These are phyloP conservation scores for Alternaria conjuncta DNA, from an alignment of 2,329 filamentous ascomycete genomes.

Conservation along the genomic window DNA sequence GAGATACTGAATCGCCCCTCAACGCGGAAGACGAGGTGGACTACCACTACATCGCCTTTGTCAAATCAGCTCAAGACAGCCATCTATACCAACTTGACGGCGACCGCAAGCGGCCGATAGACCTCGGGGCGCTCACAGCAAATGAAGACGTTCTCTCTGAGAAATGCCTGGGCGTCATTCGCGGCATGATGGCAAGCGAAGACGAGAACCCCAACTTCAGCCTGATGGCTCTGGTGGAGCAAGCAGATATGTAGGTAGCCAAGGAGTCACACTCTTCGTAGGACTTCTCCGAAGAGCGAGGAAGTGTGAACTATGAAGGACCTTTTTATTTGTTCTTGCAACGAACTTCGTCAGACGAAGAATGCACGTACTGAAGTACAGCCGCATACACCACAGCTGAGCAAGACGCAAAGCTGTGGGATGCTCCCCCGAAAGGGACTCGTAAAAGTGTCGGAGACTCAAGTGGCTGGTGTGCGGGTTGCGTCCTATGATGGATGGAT, in stretches of 20 bases:
- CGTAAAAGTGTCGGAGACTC: slow-evolving; percentile 49
- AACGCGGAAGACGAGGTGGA: slow-evolving; percentile 43
- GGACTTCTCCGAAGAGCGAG: slow-evolving; percentile 53
- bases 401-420: slow-evolving; percentile 56
- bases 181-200: slow-evolving; percentile 24
- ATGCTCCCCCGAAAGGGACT: slow-evolving; percentile 56
- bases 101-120: slow-evolving; percentile 37
- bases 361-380: slow-evolving; percentile 47
- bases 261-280: slow-evolving; percentile 61
- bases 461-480: slow-evolving; percentile 56
- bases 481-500: slow-evolving; percentile 17
- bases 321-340: slow-evolving; percentile 56
- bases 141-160: slow-evolving; percentile 33
- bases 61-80: slow-evolving; percentile 31
- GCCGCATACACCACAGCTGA: slow-evolving; percentile 52
- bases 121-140: slow-evolving; percentile 32
- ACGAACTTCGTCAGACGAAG: slow-evolving; percentile 25
- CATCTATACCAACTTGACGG: slow-evolving; percentile 42
- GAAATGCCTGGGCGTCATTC: slow-evolving; percentile 27
- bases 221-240: slow-evolving; percentile 38
- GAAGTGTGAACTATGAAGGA: slow-evolving; percentile 64
- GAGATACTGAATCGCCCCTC: slow-evolving; percentile 32
- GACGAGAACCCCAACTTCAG: slow-evolving; percentile 33
- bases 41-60: slow-evolving; percentile 44
- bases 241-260: slow-evolving; percentile 54